Percentiles rank a stretch among this genome's conserved stretches.
phyloP scores from a whole-genome alignment of 306 rosid genomes.

The Vigna hirtella region DNA sequence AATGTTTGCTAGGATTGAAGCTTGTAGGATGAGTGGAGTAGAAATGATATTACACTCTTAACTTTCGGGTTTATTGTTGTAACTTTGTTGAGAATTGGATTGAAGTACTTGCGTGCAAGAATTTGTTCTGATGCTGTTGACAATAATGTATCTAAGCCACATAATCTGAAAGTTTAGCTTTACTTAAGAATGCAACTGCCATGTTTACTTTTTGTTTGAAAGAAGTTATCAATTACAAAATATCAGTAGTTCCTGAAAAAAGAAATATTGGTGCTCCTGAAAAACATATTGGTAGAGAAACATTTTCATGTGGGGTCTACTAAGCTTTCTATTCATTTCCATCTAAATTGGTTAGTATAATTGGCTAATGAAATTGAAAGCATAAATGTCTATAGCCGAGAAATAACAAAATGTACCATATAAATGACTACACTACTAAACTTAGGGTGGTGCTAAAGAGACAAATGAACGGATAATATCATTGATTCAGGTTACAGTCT shows the following conservation, averaged over 20 bases:
- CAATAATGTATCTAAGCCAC: neutral
- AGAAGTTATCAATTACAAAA: too few species aligned
- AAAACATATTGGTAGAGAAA: too few species aligned
- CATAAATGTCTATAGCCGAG: neutral
- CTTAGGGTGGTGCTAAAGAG: neutral
- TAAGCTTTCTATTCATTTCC: neutral
- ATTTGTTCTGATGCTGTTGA: conserved; percentile 26
- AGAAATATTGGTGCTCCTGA: too few species aligned
- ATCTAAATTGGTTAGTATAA: too few species aligned
- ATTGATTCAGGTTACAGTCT: neutral
- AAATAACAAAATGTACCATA: neutral
- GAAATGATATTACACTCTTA: conserved; percentile 8
- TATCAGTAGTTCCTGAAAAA: too few species aligned
- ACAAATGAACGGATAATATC: neutral
- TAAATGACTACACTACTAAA: neutral
- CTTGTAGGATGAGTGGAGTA: neutral
- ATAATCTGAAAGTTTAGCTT: conserved; percentile 25
- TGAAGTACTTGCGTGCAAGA: neutral
- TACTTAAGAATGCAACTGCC: neutral
- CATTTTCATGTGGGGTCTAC: neutral
- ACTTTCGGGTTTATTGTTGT: neutral
- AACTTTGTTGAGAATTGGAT: conserved; percentile 25
- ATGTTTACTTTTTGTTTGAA: too few species aligned
- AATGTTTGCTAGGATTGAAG: conserved; percentile 5
- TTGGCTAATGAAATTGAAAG: neutral